These are phyloP conservation scores for Mallotus repandus DNA, from an alignment of 441 rosid species.

Conservation along the genomic window DNA sequence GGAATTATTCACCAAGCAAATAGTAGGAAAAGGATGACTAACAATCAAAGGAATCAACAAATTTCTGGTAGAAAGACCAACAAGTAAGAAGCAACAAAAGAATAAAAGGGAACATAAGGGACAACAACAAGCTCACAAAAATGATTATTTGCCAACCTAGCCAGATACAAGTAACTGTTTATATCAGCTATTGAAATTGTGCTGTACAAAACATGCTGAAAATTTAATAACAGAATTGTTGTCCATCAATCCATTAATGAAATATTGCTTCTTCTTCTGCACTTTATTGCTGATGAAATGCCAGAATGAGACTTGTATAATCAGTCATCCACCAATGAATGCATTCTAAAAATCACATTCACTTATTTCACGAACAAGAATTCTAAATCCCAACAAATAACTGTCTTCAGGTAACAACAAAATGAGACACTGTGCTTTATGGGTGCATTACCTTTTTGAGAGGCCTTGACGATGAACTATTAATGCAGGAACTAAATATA, in stretches of 20 bases:
- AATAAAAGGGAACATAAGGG: background rate
- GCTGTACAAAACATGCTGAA: background rate
- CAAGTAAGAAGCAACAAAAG: background rate
- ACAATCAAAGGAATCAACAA: conserved; percentile 3
- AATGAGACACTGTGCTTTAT: conserved; percentile 9
- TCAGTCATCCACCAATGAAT: background rate
- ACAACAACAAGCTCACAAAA: conserved; percentile 2
- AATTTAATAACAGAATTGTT: background rate
- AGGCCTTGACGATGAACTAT: conserved; percentile 92
- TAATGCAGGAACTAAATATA: conserved; percentile 84
- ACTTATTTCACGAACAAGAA: background rate
- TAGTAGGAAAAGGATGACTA: background rate
- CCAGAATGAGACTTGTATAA: background rate
- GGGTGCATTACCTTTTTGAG: conserved; percentile 51
- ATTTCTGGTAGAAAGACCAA: background rate
- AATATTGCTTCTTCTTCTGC: background rate
- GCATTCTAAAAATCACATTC: background rate
- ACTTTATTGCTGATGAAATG: background rate
- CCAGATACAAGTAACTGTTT: background rate
- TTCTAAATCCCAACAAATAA: background rate
- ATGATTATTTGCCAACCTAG: background rate
- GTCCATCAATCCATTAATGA: background rate
- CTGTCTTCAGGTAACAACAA: conserved; percentile 11
- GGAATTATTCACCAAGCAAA: background rate
- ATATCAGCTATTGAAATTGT: background rate